Evolutionary conservation across 2,329 filamentous ascomycete genomes (phyloP), one percentile per base, ranked within the genome.

Genomic region (Didymella lethalis): DNA sequence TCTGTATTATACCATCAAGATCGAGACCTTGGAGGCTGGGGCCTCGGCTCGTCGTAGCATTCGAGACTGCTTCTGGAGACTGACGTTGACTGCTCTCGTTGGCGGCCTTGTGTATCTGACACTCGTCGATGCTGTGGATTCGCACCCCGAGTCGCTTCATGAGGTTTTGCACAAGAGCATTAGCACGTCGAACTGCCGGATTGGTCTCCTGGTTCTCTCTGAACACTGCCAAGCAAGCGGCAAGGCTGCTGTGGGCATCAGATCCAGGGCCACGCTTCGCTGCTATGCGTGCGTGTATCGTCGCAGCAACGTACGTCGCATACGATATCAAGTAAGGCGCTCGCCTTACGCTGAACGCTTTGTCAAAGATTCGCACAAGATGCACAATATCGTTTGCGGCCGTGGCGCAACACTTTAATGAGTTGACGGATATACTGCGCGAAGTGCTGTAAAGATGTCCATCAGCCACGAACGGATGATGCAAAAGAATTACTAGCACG

Each of bases 271-370:
- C 68, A 7, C 76, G 75, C 8, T 80, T 75, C 43, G 81, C 80
- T 3, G 83, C 81, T 0, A 83, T 82, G 3, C 83, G 82, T 0
- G 80, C 80, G 49, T 83, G 80, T 18, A 86, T 84, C 0, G 83
- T 85, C 0, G 82, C 83, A 4, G 79, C 79, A 0, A 85, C 82
- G 57, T 86, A 86, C 0, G 82, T 84, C 0, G 84, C 82, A 65
- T 86, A 86, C 0, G 82, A 83, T 18, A 86, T 79, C 1, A 86
- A 70, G 54, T 86, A 86, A 0, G 84, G 84, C 0, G 84, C 81
- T 11, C 78, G 71, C 11, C 75, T 71, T 1, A 84, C 75, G 0
- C 79, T 81, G 40, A 83, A 85, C 0, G 77, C 72, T 29, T 71
- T 69, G 25, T 83, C 75, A 44, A 85, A 85, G 5, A 75, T 72